Evolutionary conservation across 1,284 basidiomycete species (phyloP), one percentile per base, ranked within the genome.

Genomic region (Apiotrichum laibachii): DNA sequence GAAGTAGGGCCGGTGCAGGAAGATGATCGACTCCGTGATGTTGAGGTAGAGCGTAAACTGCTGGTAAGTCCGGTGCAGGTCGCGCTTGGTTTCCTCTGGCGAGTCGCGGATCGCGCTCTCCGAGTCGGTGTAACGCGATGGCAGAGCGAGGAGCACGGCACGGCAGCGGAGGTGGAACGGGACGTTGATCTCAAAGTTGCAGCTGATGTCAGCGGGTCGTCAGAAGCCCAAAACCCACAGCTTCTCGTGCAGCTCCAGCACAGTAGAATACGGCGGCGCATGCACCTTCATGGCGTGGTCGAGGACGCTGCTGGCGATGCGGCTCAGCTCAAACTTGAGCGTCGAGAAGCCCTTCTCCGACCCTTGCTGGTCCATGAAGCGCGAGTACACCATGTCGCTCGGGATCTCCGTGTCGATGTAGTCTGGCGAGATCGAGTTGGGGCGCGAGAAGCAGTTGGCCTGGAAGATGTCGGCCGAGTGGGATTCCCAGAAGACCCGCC

Each of bases 401-500:
- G 67, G 68, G 19, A 62, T 58, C 44, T 35, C 26, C 1, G 64
- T 62, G 37, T 70, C 69, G 51, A 63, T 54, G 44, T 58, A 66
- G 10, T 62, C 52, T 1, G 64, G 47, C 5, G 43, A 44, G 19
- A 67, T 54, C 9, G 65, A 62, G 42, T 57, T 61, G 46, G 70
- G 71, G 34, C 70, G 46, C 1, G 64, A 63, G 58, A 66, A 71
- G 57, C 68, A 71, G 48, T 70, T 67, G n/a, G 69, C 66, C 60
- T 70, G 69, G 35, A 72, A 66, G 22, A 65, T 49, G 45, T 72
- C 69, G 9, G 64, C 65, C 2, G 68, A 56, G 48, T 69, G 64
- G 18, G 55, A 59, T 51, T 70, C 70, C 70, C 70, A 72, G 59
- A 72, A 72, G 4, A 70, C 67, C 16, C 66, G 68, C 57, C 68